Evolutionary conservation across 1,284 basidiomycete genomes (phyloP), one percentile per base, ranked within the genome.

Genomic region (Puccinia triticina): DNA sequence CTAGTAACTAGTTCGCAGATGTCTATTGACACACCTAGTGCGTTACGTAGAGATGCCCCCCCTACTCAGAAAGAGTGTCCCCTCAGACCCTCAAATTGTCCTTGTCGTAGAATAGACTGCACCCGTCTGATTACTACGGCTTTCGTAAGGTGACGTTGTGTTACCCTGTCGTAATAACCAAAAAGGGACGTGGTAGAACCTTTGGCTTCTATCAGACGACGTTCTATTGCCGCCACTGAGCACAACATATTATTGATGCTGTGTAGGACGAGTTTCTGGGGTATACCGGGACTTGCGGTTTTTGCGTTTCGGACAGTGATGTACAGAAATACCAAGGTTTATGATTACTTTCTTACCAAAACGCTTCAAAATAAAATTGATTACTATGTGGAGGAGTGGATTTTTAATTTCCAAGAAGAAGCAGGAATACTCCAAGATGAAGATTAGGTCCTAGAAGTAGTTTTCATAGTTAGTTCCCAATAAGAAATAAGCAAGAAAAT

Each of bases 41-140:
- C 67, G 7, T 10, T 14, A 5, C 67, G 46, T 46, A 69, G 14
- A 10, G 26, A 46, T n/a, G 67, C 67, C 3, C 67, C 67, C 3
- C 67, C 67, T 21, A 69, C 67, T 46, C 40, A 26, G 34, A 69
- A 69, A 21, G 67, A 69, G 23, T 69, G 67, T n/a, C 67, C 26
- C 8, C 1, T 11, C 1, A 48, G 26, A 3, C 40, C 26, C 16
- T 7, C 8, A 16, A 4, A 46, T 2, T 37, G 16, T 5, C 61
- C n/a, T n/a, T n/a, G n/a, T n/a, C n/a, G n/a, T n/a, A n/a, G n/a
- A n/a, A n/a, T n/a, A n/a, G n/a, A n/a, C n/a, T n/a, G n/a, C n/a
- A n/a, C n/a, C n/a, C n/a, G n/a, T n/a, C n/a, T n/a, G n/a, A n/a
- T n/a, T n/a, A n/a, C n/a, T n/a, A n/a, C n/a, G n/a, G n/a, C n/a